phyloP scores from a whole-genome alignment of 345 rosid genomes.

The Pistacia atlantica region DNA sequence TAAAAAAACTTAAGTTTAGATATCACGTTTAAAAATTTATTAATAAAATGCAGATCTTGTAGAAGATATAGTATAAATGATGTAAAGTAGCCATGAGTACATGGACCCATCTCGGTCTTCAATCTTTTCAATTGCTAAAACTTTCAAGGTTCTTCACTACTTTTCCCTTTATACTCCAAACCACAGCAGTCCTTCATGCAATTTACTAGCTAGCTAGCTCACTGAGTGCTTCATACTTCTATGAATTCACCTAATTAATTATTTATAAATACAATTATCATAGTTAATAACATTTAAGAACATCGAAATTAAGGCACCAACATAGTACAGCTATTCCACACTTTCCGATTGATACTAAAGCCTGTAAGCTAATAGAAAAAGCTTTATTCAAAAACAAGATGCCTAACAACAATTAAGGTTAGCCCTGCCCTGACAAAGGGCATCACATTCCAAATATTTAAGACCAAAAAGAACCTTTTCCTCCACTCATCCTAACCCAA shows the following conservation, averaged over 20 bases:
- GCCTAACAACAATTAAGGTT: constrained; percentile 19
- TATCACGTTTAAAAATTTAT: no score
- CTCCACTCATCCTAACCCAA: background rate
- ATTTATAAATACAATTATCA: background rate
- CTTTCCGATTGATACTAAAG: constrained; percentile 3
- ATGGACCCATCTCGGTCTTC: no score
- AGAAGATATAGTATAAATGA: no score
- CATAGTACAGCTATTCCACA: background rate
- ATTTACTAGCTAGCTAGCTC: no score
- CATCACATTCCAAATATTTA: constrained; percentile 18
- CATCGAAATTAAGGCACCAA: background rate
- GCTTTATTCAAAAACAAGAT: constrained; percentile 23
- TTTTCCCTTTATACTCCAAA: no score
- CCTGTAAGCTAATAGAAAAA: background rate
- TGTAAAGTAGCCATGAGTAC: no score
- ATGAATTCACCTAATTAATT: no score
- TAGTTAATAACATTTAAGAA: no score
- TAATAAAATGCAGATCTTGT: no score
- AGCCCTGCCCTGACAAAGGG: constrained; percentile 17
- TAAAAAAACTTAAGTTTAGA: no score
- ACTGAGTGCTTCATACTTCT: no score
- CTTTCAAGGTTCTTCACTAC: background rate
- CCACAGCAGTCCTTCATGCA: no score
- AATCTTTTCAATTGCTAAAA: background rate
- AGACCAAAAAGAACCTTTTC: background rate